phyloP scores from a whole-genome alignment of 768 basidiomycete species.

The Tricholoma terreum region DNA sequence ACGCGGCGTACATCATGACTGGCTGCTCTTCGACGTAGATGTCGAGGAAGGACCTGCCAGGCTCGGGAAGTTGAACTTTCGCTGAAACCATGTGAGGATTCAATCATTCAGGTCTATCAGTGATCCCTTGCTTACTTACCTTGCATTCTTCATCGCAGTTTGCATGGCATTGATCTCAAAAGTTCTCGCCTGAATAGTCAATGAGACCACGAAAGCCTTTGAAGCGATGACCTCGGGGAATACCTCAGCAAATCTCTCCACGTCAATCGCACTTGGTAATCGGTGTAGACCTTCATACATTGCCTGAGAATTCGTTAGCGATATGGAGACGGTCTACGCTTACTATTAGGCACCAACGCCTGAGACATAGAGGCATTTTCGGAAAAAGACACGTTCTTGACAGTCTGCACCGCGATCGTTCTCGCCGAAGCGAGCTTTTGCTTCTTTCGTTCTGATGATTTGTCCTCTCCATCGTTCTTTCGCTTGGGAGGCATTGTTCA shows the following conservation, averaged over 20 bases:
- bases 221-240: conserved; percentile 6
- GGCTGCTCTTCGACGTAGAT: conserved; percentile 88
- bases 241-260: conserved; percentile 88
- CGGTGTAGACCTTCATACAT: conserved; percentile 47
- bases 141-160: conserved; percentile 75
- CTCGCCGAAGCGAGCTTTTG: conserved; percentile 60
- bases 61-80: conserved; percentile 71
- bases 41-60: conserved; percentile 92
- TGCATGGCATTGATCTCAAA: conserved; percentile 94
- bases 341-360: conserved; percentile 33
- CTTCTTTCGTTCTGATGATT: conserved; percentile 62
- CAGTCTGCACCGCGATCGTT: conserved; percentile 61
- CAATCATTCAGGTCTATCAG: not conserved
- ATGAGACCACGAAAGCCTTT: conserved; percentile 1
- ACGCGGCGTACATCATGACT: conserved; percentile 93
- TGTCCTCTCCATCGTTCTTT: conserved; percentile 28
- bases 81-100: conserved; percentile 34
- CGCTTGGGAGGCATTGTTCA: conserved; percentile 36
- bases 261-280: conserved; percentile 74
- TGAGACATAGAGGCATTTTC: conserved; percentile 36
- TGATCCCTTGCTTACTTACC: conserved; percentile 38
- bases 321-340: not conserved
- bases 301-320: not conserved
- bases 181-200: conserved; percentile 60
- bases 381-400: conserved; percentile 14